These are phyloP conservation scores for Pseudophaeomoniella oleicola DNA, from an alignment of 2,329 filamentous ascomycete genomes.

Conservation along the genomic window DNA sequence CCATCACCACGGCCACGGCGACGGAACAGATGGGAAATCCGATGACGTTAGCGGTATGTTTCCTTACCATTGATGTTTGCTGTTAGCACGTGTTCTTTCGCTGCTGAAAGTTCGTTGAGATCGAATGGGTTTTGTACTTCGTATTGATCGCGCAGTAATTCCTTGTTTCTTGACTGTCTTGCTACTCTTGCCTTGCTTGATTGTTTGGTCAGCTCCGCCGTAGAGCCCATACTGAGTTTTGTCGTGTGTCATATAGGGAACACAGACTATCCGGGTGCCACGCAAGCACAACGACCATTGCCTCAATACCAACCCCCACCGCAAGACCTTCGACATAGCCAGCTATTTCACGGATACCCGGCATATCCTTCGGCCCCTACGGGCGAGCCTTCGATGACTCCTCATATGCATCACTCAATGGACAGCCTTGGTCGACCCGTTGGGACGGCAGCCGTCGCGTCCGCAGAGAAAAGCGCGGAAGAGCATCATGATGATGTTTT, in stretches of 20 bases:
- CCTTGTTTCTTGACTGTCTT: no score
- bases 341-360: constrained; percentile 60
- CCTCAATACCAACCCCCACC: constrained; percentile 37
- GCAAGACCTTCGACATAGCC: constrained; percentile 55
- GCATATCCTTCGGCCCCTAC: constrained; percentile 46
- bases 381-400: constrained; percentile 45
- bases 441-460: constrained; percentile 12
- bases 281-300: constrained; percentile 47
- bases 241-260: constrained; percentile 18
- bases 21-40: constrained; percentile 38
- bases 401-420: constrained; percentile 47
- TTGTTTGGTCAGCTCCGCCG: no score
- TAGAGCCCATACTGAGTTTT: neutral
- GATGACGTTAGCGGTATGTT: constrained; percentile 96
- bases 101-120: no score
- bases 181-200: no score
- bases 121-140: no score
- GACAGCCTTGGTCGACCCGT: constrained; percentile 18
- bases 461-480: constrained; percentile 30
- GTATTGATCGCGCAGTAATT: no score
- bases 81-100: no score
- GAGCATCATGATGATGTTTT: constrained; percentile 55
- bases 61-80: constrained; percentile 56
- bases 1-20: constrained; percentile 59
- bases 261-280: constrained; percentile 29